These are phyloP conservation scores for Linderniella brevidens DNA, from an alignment of 257 asterid species.

Conservation along the genomic window DNA sequence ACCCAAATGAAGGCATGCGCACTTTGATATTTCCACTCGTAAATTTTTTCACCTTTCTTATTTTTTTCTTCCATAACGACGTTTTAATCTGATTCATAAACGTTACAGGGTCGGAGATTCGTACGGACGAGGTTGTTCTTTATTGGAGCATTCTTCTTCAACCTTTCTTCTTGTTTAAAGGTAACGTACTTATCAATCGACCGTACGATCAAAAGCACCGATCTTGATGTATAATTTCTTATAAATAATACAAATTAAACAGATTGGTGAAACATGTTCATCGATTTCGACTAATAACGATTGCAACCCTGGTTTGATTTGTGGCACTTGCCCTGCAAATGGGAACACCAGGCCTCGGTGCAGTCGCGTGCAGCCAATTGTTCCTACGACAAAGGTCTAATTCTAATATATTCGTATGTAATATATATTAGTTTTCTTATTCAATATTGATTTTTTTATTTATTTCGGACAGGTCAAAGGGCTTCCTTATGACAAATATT, in stretches of 20 bases:
- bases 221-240: too few species aligned
- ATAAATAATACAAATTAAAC: neutral
- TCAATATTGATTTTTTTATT: neutral
- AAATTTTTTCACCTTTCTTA: too few species aligned
- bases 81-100: too few species aligned
- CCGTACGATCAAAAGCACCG: neutral
- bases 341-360: constrained; percentile 78
- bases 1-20: too few species aligned
- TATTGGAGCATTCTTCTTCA: constrained; percentile 22
- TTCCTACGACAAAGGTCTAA: constrained; percentile 41
- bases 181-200: constrained; percentile 16
- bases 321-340: constrained; percentile 49
- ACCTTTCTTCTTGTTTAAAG: constrained; percentile 28
- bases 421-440: neutral
- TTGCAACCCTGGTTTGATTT: constrained; percentile 47
- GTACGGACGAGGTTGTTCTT: constrained; percentile 17
- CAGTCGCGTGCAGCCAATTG: constrained; percentile 43
- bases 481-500: constrained; percentile 50
- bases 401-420: neutral
- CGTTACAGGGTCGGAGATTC: constrained; percentile 18
- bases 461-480: constrained; percentile 23
- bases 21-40: too few species aligned
- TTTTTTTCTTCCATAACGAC: too few species aligned
- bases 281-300: constrained; percentile 16
- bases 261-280: constrained; percentile 66